Base-by-base conservation (phyloP, 805 yeast species). In the Candida jianshihensis region DNA sequence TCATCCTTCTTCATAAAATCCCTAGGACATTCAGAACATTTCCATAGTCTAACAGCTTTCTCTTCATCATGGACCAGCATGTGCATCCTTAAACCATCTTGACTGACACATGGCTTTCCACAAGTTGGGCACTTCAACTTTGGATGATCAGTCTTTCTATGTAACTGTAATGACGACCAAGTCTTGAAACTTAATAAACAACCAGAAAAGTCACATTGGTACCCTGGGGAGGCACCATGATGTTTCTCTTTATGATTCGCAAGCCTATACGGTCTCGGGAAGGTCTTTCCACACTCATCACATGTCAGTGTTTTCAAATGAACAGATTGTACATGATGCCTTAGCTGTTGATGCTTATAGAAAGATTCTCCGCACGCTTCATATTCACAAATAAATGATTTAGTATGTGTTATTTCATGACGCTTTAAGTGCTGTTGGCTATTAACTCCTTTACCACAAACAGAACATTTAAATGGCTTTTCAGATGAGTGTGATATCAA, bases 361-460 rank as follows among this genome's bases (percentile, higher is more conserved):
- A 87, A 90, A 1, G 77, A 56, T 46, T 77, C 85, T 0, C 47
- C 44, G 52, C 98, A 92, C 3, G 66, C 74, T 18, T 70, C 79
- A 44, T 70, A 63, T 2, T 70, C 48, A 56, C 96, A 87, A 18
- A 44, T 41, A 49, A 78, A 80, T 1, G 86, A 73, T 44, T 71
- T 69, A 4, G 77, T 75, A 55, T 92, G 97, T 2, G 95, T 81
- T 26, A 73, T 70, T 59, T 81, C 87, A 56, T 92, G 98, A 36
- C 96, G 70, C 42, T 70, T 74, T 38, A 87, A 64, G 52, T 89
- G 97, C 60, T 92, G 97, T 35, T 56, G 57, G 0, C 95, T 71
- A 35, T 78, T 80, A 35, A 84, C 81, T 4, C 96, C 95, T 57
- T 87, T 88, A 1, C 80, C 79, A 54, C 98, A 92, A 2, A 68